Evolutionary conservation across 73 alveolate genomes (phyloP).

Genomic region (Halteria grandinella): DNA sequence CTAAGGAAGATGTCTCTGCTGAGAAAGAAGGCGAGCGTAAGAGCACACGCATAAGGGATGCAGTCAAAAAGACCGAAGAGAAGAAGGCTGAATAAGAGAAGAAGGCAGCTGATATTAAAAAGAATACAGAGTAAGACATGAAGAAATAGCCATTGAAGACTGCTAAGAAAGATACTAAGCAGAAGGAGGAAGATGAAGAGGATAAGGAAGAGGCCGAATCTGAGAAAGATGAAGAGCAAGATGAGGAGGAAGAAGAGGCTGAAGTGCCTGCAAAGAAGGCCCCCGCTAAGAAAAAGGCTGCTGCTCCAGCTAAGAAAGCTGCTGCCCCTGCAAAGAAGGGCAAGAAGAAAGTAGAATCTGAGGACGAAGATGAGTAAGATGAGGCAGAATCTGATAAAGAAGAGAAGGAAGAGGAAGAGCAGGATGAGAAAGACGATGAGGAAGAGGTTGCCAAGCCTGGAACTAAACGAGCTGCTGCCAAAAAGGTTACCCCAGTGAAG

Average conservation of each 20-base stretch:
- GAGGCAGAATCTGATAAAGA: neutral
- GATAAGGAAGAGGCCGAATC: neutral
- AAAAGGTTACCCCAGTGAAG: neutral
- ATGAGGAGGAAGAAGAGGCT: too few relatives aligned
- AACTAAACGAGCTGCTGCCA: neutral
- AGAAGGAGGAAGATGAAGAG: neutral
- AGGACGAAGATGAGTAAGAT: neutral
- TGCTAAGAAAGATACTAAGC: neutral
- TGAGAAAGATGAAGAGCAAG: neutral
- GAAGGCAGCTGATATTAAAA: too few relatives aligned
- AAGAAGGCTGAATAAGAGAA: too few relatives aligned
- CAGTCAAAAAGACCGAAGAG: too few relatives aligned
- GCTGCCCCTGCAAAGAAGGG: too few relatives aligned
- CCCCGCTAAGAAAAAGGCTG: neutral
- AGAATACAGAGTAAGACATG: too few relatives aligned
- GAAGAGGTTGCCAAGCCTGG: constrained; percentile 17
- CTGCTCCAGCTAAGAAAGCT: neutral
- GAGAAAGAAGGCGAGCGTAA: neutral
- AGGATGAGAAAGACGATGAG: constrained; percentile 29
- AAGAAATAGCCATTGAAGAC: neutral
- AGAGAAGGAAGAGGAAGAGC: neutral
- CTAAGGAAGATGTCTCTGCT: constrained; percentile 4
- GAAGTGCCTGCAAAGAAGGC: constrained; percentile 2
- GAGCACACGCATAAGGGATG: neutral
- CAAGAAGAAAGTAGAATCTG: too few relatives aligned